phyloP scores from a whole-genome alignment of 345 rosid species.

The Syzygium oleosum region DNA sequence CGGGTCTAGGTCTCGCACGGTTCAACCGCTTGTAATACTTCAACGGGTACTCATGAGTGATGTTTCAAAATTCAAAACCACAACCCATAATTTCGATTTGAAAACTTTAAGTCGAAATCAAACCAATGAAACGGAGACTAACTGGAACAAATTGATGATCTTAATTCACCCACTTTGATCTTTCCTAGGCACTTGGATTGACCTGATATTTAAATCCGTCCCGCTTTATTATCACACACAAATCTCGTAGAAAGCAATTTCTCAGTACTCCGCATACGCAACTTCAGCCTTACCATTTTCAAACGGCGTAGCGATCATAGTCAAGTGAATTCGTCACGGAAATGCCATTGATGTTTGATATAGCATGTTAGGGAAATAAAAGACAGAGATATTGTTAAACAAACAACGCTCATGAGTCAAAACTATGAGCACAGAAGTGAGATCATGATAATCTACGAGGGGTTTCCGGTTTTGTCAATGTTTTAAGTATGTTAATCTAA shows the following conservation, averaged over 20 bases:
- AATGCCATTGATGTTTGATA: not conserved
- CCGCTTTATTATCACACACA: not conserved
- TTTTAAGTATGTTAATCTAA: not conserved
- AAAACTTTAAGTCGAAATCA: not conserved
- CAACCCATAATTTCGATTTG: not conserved
- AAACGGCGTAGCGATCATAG: not conserved
- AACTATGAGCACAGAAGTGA: accelerated
- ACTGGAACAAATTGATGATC: not conserved
- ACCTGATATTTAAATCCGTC: not conserved
- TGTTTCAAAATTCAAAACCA: not conserved
- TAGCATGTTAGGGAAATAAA: not conserved
- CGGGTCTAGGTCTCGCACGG: not conserved
- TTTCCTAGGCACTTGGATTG: not conserved
- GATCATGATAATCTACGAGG: not conserved
- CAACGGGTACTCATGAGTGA: not conserved
- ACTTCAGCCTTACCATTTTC: not conserved
- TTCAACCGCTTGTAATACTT: not conserved
- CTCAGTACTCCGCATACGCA: no score
- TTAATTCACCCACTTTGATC: not conserved
- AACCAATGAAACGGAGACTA: not conserved
- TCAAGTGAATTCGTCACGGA: not conserved
- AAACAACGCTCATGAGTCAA: not conserved
- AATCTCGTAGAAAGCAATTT: no score
- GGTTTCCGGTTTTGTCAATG: not conserved
- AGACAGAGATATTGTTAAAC: not conserved